Base-by-base conservation (phyloP, 208 protist species). In the Leishmania turanica region DNA sequence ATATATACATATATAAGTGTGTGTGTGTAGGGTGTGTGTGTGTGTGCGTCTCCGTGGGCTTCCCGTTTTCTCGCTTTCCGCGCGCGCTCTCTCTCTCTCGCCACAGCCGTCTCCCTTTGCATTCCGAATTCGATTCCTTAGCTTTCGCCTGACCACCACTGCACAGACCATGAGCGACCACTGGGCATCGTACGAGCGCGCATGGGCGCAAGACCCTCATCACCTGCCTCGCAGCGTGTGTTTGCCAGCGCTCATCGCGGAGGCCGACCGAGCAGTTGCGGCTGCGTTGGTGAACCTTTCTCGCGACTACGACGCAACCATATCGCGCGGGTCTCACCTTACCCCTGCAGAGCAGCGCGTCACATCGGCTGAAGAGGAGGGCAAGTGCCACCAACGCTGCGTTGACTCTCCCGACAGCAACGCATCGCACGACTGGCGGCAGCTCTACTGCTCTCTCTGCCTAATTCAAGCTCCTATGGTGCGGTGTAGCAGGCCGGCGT, bases 401-500 rank as follows among this genome's bases (percentile, higher is more conserved):
- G 34, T 75, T 37, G 47, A 51, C 4, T 2, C 69, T 37, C 8
- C 45, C 8, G 27, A 54, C 24, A 58, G 42, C 15, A 56, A 49
- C 70, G 49, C 58, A 68, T 37, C 62, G 17, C 72, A 47, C 51
- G 70, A 74, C 49, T 87, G 77, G 66, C 21, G 75, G 47, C 64
- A 80, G 37, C 83, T 89, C 42, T 97, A 95, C 77, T 13, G 21
- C 11, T 37, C 80, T 1, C 82, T 77, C 74, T 82, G 93, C 51
- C 53, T 92, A 49, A 97, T 98, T 15, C 91, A 96, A 70, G 96
- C 95, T 6, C 96, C 96, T n/a, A 98, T 98, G 96, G 96, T 98
- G n/a, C 93, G 96, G 31, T 98, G 93, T 86, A 98, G 92, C 77
- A 90, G 91, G 9, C 92, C 94, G 7, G 87, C 96, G 40, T 97